phyloP scores from a whole-genome alignment of 345 rosid species.

The Arabis alpina region DNA sequence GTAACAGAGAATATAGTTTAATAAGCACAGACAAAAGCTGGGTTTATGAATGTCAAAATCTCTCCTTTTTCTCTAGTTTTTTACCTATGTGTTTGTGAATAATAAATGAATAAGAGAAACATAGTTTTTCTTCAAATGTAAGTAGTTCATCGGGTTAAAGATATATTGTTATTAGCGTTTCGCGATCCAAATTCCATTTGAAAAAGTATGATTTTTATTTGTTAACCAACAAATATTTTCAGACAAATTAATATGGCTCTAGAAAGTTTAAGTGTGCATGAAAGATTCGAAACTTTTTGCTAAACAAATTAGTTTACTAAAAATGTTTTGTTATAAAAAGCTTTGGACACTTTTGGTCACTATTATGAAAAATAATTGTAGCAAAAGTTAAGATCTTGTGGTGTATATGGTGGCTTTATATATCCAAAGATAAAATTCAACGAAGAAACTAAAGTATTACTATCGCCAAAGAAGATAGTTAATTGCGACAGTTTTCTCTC shows the following conservation, averaged over 20 bases:
- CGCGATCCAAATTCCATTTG: neutral
- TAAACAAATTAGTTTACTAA: neutral
- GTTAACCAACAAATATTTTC: neutral
- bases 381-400: constrained; percentile 14
- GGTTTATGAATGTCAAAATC: constrained; percentile 24
- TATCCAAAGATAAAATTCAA: constrained; percentile 5
- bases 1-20: neutral
- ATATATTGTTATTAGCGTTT: neutral
- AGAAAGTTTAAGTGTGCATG: neutral
- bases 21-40: constrained; percentile 28
- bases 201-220: neutral
- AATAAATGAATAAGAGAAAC: too few relatives aligned
- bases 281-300: constrained; percentile 4
- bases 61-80: neutral
- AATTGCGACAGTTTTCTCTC: too few relatives aligned
- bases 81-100: too few relatives aligned
- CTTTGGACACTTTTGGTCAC: neutral
- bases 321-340: constrained; percentile 1
- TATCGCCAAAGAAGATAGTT: too few relatives aligned
- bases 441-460: too few relatives aligned
- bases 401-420: constrained; percentile 24
- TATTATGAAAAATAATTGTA: constrained; percentile 12
- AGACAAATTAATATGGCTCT: neutral
- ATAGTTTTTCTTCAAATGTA: too few relatives aligned
- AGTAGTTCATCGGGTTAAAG: neutral